These are phyloP conservation scores for Colletotrichum echinochloae DNA, from an alignment of 2,329 filamentous ascomycete species.

Conservation along the genomic window DNA sequence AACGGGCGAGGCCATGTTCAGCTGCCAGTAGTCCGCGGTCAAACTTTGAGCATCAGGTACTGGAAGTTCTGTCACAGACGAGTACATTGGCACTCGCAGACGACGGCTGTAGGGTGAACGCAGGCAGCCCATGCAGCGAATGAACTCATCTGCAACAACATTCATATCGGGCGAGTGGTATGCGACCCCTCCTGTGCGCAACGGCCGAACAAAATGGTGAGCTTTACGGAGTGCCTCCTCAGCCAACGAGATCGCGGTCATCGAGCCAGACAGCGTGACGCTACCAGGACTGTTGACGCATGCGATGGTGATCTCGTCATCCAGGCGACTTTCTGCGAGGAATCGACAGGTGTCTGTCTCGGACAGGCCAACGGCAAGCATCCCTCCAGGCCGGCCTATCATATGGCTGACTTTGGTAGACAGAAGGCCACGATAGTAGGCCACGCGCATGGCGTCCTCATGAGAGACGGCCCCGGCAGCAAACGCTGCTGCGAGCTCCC, in stretches of 20 bases:
- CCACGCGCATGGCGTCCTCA: constrained; percentile 47
- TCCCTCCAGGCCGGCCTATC: neutral
- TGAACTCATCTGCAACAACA: constrained; percentile 12
- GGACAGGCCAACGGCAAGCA: constrained; percentile 15
- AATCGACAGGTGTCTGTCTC: constrained; percentile 29
- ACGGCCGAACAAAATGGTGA: neutral
- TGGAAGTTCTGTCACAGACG: constrained; percentile 18
- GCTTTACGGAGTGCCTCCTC: constrained; percentile 47
- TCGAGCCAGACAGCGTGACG: constrained; percentile 63
- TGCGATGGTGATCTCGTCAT: constrained; percentile 44
- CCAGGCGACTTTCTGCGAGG: neutral
- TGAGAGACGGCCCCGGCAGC: constrained; percentile 36
- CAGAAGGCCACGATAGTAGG: constrained; percentile 43
- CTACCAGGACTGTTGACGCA: constrained; percentile 66
- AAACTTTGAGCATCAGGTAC: neutral
- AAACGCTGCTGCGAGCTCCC: constrained; percentile 54
- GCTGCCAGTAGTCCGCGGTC: constrained; percentile 18
- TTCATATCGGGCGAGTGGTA: constrained; percentile 35
- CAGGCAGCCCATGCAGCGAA: neutral
- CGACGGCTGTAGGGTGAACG: neutral
- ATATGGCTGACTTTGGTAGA: constrained; percentile 22
- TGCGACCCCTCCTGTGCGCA: constrained; percentile 23
- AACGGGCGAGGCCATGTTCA: constrained; percentile 32
- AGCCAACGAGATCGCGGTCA: constrained; percentile 54
- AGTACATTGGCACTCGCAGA: constrained; percentile 48